Base-by-base conservation (phyloP, 1,139 yeast genomes). In the Yamadazyma buinensis region DNA sequence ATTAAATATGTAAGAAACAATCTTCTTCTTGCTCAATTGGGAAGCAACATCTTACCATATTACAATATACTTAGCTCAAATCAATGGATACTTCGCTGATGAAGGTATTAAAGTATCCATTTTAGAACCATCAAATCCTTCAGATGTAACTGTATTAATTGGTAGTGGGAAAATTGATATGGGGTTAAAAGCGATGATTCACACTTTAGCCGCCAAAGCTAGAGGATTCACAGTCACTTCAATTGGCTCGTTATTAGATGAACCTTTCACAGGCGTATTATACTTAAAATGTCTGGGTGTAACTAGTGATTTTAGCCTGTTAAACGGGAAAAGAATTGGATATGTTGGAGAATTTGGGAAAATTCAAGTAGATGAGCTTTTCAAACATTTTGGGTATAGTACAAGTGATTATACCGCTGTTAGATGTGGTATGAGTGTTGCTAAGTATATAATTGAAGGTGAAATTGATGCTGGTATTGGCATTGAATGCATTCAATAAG, bases 121-220 rank as follows among this genome's bases (percentile, higher is more conserved):
- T 35, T 55, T 75, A 44, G 80, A 75, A 51, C 80, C 80, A 34
- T 67, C 77, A 29, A 74, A 75, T 46, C 80, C 80, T 15, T 71
- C 77, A 10, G 80, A 75, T 53, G 80, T 75, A 28, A 75, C 80
- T 28, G 79, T 73, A 42, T 60, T 75, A 45, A 70, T 75, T 49
- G 80, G 80, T 3, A 61, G 74, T 2, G 80, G 80, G 15, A 75
- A 75, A 45, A 62, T 73, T 35, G 79, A 75, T 50, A 72, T 75
- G 76, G 80, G 80, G 12, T 59, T 75, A 43, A 75, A 75, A 52
- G 80, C 80, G 29, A 75, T 75, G 80, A 75, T 75, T 43, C 80
- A 75, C 46, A 75, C 80, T 3, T 59, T 75, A 44, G 80, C 80
- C 38, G 79, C 79, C 15, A 74, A 73, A 50, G 80, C 80, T 13